Percentiles rank a stretch among this genome's conserved stretches.
These are phyloP conservation scores for Podospora pseudoanserina DNA, from an alignment of 495 filamentous ascomycete genomes.

Conservation along the genomic window DNA sequence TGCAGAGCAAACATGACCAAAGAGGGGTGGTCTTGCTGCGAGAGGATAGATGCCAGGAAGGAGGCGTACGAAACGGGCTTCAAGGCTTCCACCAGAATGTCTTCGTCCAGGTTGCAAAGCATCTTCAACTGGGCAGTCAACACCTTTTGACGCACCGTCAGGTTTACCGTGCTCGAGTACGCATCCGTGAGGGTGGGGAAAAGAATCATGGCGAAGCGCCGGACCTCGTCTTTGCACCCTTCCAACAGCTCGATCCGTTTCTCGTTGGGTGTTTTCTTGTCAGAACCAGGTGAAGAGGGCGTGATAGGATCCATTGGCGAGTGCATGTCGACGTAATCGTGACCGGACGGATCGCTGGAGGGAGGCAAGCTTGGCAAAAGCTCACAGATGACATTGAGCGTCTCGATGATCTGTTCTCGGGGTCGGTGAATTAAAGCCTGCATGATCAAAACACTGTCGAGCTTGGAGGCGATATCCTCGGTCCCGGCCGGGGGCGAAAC, in stretches of 20 bases:
- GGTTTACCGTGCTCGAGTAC: conserved; percentile 96
- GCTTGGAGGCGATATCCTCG: conserved; percentile 80
- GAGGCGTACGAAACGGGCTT: conserved; percentile 96
- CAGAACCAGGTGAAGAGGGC: conserved; percentile 32
- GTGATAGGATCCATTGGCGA: conserved; percentile 35
- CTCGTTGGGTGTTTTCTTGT: conserved; percentile 64
- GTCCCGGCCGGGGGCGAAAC: conserved; percentile 81
- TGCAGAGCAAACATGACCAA: conserved; percentile 83
- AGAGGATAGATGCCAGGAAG: conserved; percentile 90
- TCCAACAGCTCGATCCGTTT: conserved; percentile 74
- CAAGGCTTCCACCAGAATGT: conserved; percentile 80
- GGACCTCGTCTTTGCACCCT: conserved; percentile 77
- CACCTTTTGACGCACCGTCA: conserved; percentile 96
- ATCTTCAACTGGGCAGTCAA: conserved; percentile 94
- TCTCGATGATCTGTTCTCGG: conserved; percentile 95
- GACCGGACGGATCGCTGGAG: conserved; percentile 48
- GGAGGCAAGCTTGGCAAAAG: conserved; percentile 68
- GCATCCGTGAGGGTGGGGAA: conserved; percentile 95
- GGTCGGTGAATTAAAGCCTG: conserved; percentile 95
- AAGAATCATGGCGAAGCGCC: conserved; percentile 90
- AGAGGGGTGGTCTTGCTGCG: conserved; percentile 87
- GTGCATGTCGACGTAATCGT: conserved; percentile 49
- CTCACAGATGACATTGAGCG: conserved; percentile 96
- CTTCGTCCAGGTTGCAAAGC: conserved; percentile 87
- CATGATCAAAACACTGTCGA: conserved; percentile 98